Evolutionary conservation across 202 grass and related monocot genomes (phyloP), one percentile per base, ranked within the genome.

Genomic region (Musa balbisiana): DNA sequence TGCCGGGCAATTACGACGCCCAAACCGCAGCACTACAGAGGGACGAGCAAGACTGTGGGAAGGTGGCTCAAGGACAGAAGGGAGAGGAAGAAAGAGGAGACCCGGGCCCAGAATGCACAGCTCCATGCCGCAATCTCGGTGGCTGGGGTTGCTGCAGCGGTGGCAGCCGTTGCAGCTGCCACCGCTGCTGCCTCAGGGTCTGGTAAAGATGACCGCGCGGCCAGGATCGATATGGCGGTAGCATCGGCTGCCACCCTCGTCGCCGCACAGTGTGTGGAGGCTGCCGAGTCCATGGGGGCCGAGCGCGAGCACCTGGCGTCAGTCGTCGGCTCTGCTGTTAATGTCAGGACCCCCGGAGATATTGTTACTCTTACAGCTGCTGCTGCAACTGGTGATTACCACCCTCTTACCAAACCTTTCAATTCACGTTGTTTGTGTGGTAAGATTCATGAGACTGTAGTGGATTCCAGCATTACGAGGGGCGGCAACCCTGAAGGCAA

Each of bases 241-340:
- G 91, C 91, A 8, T 92, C 91, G 0, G 91, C 95, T 0, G 95
- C 95, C 33, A 94, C 89, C 11, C 80, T 99, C 1, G 95, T 99
- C 17, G 95, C 95, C 2, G 95, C 95, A 3, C 95, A 99, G 80
- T 99, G 95, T 68, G 91, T 88, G 0, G 95, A 94, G 78, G 91
- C 91, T 2, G 95, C 95, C 0, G 95, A 99, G 78, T 73, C 91
- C 17, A 55, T 88, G 72, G 95, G 95, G 11, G 95, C 95, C 54
- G 91, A 94, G 75, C 86, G 89, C 49, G 95, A 90, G 19, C 87
- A 90, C 80, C 76, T 99, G 10, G 91, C 84, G 2, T 85, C 87
- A 1, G 82, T 85, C 11, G 80, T 99, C 3, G 91, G 72, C 6
- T 99, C 95, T 0, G 95, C 95, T 0, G 95, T 99, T 27, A 99